Base-by-base conservation (phyloP, 129 eudicot species). In the Scalesia atractyloides region DNA sequence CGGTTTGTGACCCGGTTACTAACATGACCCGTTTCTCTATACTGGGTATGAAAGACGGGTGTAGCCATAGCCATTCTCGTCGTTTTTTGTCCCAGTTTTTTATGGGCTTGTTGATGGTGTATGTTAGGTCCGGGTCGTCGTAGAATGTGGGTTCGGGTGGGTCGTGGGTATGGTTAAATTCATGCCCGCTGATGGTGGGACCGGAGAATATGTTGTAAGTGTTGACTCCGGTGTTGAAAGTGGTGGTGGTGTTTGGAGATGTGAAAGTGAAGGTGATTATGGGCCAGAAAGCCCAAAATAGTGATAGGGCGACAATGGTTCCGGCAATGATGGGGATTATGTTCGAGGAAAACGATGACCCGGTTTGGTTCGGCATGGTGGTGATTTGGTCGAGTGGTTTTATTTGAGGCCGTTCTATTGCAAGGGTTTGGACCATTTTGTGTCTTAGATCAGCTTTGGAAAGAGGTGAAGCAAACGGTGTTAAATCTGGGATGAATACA, bases 1-100 rank as follows among this genome's bases (percentile, higher is more conserved):
- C 69, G 36, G 98, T 58, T 74, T 93, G 97, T 2, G 97, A 89
- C 15, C 98, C 97, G 17, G 98, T 67, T 10, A 93, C 74, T 61
- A 93, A 58, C 1, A 93, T 4, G 7, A 93, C 76, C 74, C 96
- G 82, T 7, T 81, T 75, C 12, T 56, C 79, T 9, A 64, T 79
- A 16, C 89, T 86, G 63, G 83, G 19, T 3, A 54, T 58, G 76
- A 89, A 84, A 0, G 87, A 77, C 0, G 90, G 90, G 81, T 93
- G 95, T 5, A 69, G 71, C 17, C 46, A 64, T 57, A 93, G 63
- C 98, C 98, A 93, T n/a, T 70, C 82, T 11, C n/a, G 22, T 53
- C 97, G 49, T 36, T 89, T 92, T 16, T 82, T 81, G 65, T 92
- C 97, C 97, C 97, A 92, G 56, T 82, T 74, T 22, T 62, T 77